Evolutionary conservation across 2,329 filamentous ascomycete species (phyloP), one percentile per base, ranked within the genome.

Genomic region (Raffaelea albimanens): DNA sequence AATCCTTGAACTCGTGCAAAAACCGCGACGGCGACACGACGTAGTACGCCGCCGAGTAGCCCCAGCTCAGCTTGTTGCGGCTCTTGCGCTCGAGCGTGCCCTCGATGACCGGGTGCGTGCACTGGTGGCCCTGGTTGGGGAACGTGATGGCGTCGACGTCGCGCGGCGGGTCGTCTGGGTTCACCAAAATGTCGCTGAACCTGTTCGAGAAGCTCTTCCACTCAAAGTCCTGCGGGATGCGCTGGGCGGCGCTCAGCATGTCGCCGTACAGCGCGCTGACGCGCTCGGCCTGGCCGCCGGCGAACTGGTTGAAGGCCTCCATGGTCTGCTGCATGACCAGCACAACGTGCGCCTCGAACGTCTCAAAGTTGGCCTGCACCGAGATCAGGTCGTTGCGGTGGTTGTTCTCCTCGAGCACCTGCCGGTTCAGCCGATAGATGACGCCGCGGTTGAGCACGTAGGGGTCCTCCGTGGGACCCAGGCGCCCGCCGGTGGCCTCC

Each of bases 1-100:
- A 85, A 59, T 94, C 89, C 68, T 95, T 95, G 75, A 95, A 98
- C 66, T 96, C 90, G 69, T 98, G 93, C 50, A 98, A 69, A 68
- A 84, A 98, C 59, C 87, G 88, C 49, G 86, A 78, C 0, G 88
- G 85, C 0, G 89, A 95, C 43, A 97, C 80, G 48, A 93, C 91
- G 61, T 95, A 98, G 73, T 94, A 95, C 48, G 78, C 80, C 0
- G 85, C 79, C 53, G 80, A 82, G 66, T 87, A 93, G 50, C 85
- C 84, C 67, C 84, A 80, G 19, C 76, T 76, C 29, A 88, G 78
- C 67, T 95, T 83, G 64, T 95, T 85, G 57, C 89, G 85, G 52
- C 85, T 88, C 69, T 95, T 97, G 61, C 88, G 84, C 71, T 96
- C 88, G 43, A 98, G 76, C 0, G 80, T 83, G 36, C 93, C 93